phyloP scores from a whole-genome alignment of 2,329 filamentous ascomycete genomes.

The Pseudocercospora macadamiae region DNA sequence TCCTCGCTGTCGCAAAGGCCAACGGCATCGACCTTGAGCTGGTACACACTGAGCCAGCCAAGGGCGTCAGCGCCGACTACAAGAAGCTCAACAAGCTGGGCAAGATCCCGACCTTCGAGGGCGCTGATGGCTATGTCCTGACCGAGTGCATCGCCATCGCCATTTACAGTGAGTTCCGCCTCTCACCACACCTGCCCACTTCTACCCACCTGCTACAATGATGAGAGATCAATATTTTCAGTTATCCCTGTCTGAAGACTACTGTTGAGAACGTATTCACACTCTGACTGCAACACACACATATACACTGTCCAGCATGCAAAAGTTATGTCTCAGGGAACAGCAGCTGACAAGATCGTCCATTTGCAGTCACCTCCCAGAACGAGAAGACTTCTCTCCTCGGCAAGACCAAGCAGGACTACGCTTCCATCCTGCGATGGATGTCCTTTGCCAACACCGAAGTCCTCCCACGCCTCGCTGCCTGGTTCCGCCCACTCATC shows the following conservation, averaged over 20 bases:
- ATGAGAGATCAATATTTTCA: slow-evolving; percentile 73
- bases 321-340: slow-evolving; percentile 1
- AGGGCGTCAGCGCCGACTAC: slow-evolving; percentile 73
- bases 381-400: slow-evolving; percentile 99
- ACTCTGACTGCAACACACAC: slow-evolving; percentile 63
- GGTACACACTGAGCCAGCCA: slow-evolving; percentile 69
- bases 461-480: slow-evolving; percentile 71
- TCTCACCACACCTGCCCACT: neutral
- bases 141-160: slow-evolving; percentile 92
- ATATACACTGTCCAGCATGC: neutral
- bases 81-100: slow-evolving; percentile 81
- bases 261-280: slow-evolving; percentile 85
- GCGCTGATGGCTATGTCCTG: slow-evolving; percentile 86
- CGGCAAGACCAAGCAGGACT: slow-evolving; percentile 99
- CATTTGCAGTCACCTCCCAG: slow-evolving; percentile 87
- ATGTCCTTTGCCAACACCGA: slow-evolving; percentile 95
- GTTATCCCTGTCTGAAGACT: slow-evolving; percentile 99
- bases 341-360: slow-evolving; percentile 9
- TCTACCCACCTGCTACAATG: slow-evolving; percentile 55
- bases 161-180: slow-evolving; percentile 82
- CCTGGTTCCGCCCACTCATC: slow-evolving; percentile 84
- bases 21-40: slow-evolving; percentile 92
- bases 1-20: slow-evolving; percentile 94
- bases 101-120: slow-evolving; percentile 92
- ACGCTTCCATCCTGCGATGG: slow-evolving; percentile 97